A percentile compares a stretch with the other conserved stretches of the same genome.
These are phyloP conservation scores for Nicotiana undulata DNA, from an alignment of 257 asterid genomes.

Conservation along the genomic window DNA sequence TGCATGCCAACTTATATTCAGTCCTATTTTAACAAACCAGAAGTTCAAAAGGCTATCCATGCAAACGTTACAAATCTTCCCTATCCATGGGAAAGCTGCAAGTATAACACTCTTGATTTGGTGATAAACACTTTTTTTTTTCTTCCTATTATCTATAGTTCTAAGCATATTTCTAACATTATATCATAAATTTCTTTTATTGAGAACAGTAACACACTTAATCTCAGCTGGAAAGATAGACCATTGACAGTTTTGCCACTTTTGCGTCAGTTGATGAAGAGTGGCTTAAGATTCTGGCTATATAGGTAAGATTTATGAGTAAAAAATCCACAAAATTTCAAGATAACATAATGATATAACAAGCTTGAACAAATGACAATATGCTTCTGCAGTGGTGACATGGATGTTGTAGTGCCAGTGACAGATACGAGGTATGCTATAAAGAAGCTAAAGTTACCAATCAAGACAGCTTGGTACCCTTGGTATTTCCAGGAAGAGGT, in stretches of 20 bases:
- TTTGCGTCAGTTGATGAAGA: slow-evolving; percentile 20
- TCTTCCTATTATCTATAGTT: neutral
- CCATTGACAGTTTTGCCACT: slow-evolving; percentile 17
- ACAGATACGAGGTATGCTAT: slow-evolving; percentile 36
- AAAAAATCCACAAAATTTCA: neutral
- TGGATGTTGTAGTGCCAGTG: slow-evolving; percentile 29
- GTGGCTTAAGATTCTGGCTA: slow-evolving; percentile 21
- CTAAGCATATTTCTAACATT: neutral
- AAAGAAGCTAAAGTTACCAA: slow-evolving; percentile 19
- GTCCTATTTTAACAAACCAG: slow-evolving; percentile 16
- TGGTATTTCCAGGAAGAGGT: slow-evolving; percentile 37
- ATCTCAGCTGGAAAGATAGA: slow-evolving; percentile 8
- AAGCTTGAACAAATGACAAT: neutral
- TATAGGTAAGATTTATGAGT: slow-evolving; percentile 7
- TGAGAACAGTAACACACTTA: neutral
- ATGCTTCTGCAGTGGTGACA: slow-evolving; percentile 29
- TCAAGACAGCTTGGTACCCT: slow-evolving; percentile 36
- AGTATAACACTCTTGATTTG: neutral
- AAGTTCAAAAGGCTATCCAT: slow-evolving; percentile 21
- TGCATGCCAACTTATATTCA: slow-evolving; percentile 13
- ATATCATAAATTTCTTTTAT: neutral
- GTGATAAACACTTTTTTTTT: neutral
- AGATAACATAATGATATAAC: neutral
- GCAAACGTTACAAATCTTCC: slow-evolving; percentile 12
- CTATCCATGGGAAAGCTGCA: slow-evolving; percentile 22